Evolutionary conservation across 495 filamentous ascomycete genomes (phyloP).

Genomic region (Trichocladium uniseriatum): DNA sequence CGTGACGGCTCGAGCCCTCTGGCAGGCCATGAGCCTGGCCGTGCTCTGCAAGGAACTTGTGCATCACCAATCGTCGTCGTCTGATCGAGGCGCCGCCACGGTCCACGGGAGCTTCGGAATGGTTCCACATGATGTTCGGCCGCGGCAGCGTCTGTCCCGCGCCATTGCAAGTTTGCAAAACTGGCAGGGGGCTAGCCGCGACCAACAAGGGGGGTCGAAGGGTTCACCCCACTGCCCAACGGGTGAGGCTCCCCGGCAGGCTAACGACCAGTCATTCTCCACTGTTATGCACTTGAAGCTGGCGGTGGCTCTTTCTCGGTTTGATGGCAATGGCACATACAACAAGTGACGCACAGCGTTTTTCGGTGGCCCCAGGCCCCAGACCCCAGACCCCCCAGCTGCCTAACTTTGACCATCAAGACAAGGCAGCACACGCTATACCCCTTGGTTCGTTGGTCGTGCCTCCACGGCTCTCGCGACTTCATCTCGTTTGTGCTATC

Average conservation of each 20-base stretch:
- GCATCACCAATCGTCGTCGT: conserved; percentile 11
- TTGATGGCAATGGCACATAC: neutral
- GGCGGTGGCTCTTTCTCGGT: neutral
- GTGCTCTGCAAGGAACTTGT: conserved; percentile 18
- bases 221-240: conserved; percentile 1
- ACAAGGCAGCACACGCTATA: conserved; percentile 4
- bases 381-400: neutral
- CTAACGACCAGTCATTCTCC: conserved; percentile 7
- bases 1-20: neutral
- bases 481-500: neutral
- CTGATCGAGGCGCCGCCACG: neutral
- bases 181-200: neutral
- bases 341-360: no score
- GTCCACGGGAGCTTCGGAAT: neutral
- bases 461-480: neutral
- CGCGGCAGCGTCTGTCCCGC: neutral
- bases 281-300: neutral
- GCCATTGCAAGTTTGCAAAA: no score
- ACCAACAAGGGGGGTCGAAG: neutral
- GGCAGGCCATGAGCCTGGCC: neutral
- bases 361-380: no score
- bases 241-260: conserved; percentile 7
- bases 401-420: conserved; percentile 4
- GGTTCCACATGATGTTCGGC: neutral
- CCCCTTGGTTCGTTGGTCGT: neutral